Evolutionary conservation across 75 land plant genomes (phyloP).

Genomic region (Larix kaempferi): DNA sequence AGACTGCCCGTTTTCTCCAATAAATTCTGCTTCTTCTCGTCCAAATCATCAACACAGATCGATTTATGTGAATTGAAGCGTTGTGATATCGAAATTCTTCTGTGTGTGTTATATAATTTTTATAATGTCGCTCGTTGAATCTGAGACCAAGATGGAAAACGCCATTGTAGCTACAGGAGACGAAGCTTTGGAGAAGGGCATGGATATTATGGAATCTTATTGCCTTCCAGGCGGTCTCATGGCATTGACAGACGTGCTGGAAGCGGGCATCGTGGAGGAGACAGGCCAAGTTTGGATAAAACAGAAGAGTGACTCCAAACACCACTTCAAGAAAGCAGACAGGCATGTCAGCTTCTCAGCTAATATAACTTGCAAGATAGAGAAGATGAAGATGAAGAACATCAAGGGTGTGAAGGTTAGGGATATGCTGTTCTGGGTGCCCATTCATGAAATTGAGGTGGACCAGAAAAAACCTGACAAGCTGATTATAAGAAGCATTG

Average conservation of each 20-base stretch:
- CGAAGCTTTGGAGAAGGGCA: slow-evolving; percentile 6
- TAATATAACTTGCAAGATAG: not conserved
- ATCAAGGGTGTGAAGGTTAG: slow-evolving; percentile 2
- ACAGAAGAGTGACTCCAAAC: slow-evolving; percentile 12
- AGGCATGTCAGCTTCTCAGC: slow-evolving; percentile 18
- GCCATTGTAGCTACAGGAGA: not conserved
- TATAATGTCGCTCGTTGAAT: no score
- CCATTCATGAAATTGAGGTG: not conserved
- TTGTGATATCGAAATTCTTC: no score
- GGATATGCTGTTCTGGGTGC: not conserved
- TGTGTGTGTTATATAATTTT: no score
- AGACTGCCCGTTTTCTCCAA: no score
- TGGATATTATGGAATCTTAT: slow-evolving; percentile 11
- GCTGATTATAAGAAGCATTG: slow-evolving; percentile 14
- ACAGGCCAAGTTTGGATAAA: slow-evolving; percentile 25
- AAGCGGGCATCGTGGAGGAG: slow-evolving; percentile 15
- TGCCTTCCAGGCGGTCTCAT: slow-evolving; percentile 26
- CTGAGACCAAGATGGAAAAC: not conserved
- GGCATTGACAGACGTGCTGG: slow-evolving; percentile 22
- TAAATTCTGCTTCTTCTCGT: no score
- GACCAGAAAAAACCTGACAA: not conserved
- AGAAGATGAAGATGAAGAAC: slow-evolving; percentile 3
- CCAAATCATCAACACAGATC: no score
- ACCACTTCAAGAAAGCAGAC: slow-evolving; percentile 17
- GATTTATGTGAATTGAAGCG: no score